Base-by-base conservation (phyloP, 257 asterid species). In the Jasminum sambac region DNA sequence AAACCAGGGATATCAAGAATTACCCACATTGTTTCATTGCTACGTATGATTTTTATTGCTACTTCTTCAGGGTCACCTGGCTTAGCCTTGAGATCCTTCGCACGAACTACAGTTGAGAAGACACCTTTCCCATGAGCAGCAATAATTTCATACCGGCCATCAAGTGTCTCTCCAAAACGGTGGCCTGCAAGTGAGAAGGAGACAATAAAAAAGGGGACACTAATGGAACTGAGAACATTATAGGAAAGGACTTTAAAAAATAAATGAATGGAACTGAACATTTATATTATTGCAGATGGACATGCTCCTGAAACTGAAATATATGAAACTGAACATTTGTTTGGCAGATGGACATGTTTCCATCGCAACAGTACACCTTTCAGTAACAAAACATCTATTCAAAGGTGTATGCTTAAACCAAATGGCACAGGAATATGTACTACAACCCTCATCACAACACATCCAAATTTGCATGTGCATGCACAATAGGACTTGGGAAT, bases 61-160 rank as follows among this genome's bases (percentile, higher is more conserved):
- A 91, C 96, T 84, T 95, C 98, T 79, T 89, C 96, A 23, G 90
- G 88, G 50, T 88, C 97, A 59, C 83, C 84, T 75, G 78, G 67
- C 69, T 76, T 87, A 69, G 87, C 94, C 81, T 95, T 89, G n/a
- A 95, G 96, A 82, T 91, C 98, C 86, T 86, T 95, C 2, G 96
- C 99, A 59, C 98, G 98, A 70, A 95, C 98, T 61, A 91, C 98
- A 26, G 89, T 88, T 64, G 99, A 95, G 80, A 95, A 95, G 52
- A 95, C 99, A 1, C 99, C 99, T 86, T 87, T 91, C 37, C 99
- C 99, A 79, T 95, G 99, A 68, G 99, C 88, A 77, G 99, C 99
- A 82, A 87, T 84, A 69, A 95, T 90, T 84, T 95, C 99, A 71
- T 89, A 95, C 68, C 92, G 87, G 37, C 89, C 90, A 73, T 95